phyloP scores from a whole-genome alignment of 116 monocot species.

The Iris pallida region DNA sequence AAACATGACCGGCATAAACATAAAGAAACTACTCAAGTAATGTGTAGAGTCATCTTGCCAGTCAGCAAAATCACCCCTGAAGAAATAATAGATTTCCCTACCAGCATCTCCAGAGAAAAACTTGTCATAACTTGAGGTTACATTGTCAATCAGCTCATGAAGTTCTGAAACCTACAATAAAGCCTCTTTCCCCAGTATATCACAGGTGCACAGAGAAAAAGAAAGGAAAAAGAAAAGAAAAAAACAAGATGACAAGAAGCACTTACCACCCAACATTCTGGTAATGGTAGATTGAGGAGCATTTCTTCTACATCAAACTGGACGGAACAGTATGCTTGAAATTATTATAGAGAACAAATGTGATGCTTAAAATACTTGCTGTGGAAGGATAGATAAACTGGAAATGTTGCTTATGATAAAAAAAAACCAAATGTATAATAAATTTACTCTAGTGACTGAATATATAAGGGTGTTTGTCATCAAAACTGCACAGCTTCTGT shows the following conservation, averaged over 20 bases:
- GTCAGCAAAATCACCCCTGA: constrained; percentile 98
- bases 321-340: constrained; percentile 11
- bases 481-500: too few species aligned
- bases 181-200: constrained; percentile 10
- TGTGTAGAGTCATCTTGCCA: constrained; percentile 47
- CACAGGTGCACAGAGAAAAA: constrained; percentile 1
- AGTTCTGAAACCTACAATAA: constrained; percentile 78
- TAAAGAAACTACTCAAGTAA: background rate
- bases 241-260: too few species aligned
- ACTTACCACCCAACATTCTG: constrained; percentile 98
- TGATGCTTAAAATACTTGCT: background rate
- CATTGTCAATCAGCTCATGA: constrained; percentile 84
- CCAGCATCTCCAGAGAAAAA: constrained; percentile 96
- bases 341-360: constrained; percentile 10
- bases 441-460: too few species aligned
- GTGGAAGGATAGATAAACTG: too few species aligned
- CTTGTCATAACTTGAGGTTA: constrained; percentile 84
- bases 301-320: constrained; percentile 74
- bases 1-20: too few species aligned
- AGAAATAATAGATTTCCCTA: constrained; percentile 94
- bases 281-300: constrained; percentile 54
- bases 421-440: too few species aligned
- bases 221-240: too few species aligned
- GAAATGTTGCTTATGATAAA: too few species aligned
- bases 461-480: too few species aligned